Conservation (phyloP, 345 rosid species). For the Raphanus raphanistrum region DNA sequence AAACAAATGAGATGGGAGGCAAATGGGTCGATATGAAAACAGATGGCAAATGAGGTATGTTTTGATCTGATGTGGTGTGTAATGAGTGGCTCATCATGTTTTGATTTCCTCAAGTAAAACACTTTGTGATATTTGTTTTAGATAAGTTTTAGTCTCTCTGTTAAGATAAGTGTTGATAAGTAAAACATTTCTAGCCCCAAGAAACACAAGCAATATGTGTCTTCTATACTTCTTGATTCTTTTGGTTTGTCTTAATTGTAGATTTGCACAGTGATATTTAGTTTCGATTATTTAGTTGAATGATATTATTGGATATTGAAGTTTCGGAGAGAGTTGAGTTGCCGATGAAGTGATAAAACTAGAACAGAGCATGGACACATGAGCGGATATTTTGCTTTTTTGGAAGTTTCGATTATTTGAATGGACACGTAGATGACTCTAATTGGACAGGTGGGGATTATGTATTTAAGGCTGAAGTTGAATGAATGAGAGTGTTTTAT, state of each 20-base stretch:
- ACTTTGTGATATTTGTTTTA: constrained; percentile 2
- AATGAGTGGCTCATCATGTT: constrained; percentile 40
- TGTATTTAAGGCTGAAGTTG: constrained; percentile 57
- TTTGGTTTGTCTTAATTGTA: constrained; percentile 34
- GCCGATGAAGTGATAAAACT: constrained; percentile 56
- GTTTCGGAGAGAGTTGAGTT: constrained; percentile 36
- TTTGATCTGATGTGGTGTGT: constrained; percentile 13
- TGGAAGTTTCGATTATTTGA: constrained; percentile 49
- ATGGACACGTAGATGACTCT: constrained; percentile 47
- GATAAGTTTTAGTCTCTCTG: constrained; percentile 17
- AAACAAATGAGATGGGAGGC: constrained; percentile 41
- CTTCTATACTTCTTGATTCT: constrained; percentile 36
- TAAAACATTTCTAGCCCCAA: constrained; percentile 16
- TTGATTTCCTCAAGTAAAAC: constrained; percentile 1
- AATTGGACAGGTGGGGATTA: constrained; percentile 53
- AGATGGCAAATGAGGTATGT: constrained; percentile 44
- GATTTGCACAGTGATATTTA: constrained; percentile 29
- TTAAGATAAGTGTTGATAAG: constrained; percentile 17
- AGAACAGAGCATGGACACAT: constrained; percentile 51
- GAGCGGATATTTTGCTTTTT: constrained; percentile 45
- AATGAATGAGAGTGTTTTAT: background rate
- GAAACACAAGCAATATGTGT: background rate
- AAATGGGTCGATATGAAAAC: constrained; percentile 39
- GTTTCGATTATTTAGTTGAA: background rate
- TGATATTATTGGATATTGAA: constrained; percentile 1